Conservation (phyloP, 202 grass and related monocot genomes). For the Digitaria exilis region DNA sequence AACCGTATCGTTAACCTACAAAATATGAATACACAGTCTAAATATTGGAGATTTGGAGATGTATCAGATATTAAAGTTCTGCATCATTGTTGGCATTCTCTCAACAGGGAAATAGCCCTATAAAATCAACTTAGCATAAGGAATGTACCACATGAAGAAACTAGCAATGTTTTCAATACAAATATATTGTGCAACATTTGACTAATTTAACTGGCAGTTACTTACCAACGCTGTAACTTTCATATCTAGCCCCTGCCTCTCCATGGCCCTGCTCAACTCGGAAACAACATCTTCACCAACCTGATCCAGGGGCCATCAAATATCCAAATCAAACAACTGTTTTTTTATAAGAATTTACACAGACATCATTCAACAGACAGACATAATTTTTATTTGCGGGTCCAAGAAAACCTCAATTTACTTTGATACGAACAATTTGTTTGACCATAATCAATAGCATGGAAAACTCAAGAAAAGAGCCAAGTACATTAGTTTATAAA, state of each 20-base stretch:
- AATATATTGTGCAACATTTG: neutral
- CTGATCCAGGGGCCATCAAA: conserved; percentile 40
- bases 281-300: conserved; percentile 64
- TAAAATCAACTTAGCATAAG: neutral
- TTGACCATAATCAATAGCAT: neutral
- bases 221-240: conserved; percentile 64
- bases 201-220: conserved; percentile 23
- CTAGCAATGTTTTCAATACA: neutral
- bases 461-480: neutral
- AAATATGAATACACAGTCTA: conserved; percentile 28
- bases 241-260: conserved; percentile 66
- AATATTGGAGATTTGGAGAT: neutral
- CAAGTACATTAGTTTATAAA: neutral
- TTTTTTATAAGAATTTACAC: neutral
- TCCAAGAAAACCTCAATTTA: neutral
- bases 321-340: neutral
- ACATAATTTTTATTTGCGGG: neutral
- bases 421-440: neutral
- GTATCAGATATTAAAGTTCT: neutral
- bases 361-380: conserved; percentile 19
- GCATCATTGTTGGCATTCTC: neutral
- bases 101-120: neutral
- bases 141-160: neutral
- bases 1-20: conserved; percentile 79
- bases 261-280: conserved; percentile 67